phyloP scores from a whole-genome alignment of 805 yeast genomes.

The Wickerhamomyces bovis region DNA sequence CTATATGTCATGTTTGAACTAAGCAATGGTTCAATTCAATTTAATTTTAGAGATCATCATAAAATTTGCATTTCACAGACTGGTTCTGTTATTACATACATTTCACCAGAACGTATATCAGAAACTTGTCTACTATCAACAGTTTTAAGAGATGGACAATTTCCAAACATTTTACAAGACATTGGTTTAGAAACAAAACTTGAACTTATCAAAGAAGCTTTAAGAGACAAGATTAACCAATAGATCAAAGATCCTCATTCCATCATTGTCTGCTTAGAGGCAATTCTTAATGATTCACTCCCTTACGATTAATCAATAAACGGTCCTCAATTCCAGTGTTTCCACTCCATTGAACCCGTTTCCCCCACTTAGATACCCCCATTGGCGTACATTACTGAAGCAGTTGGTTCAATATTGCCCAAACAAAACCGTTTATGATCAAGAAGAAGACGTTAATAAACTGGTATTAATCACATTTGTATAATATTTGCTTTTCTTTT shows the following conservation, averaged over 20 bases:
- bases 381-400: too few relatives aligned
- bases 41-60: constrained; percentile 93
- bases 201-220: constrained; percentile 60
- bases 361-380: too few relatives aligned
- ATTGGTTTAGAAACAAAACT: constrained; percentile 41
- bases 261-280: too few relatives aligned
- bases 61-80: constrained; percentile 74
- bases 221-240: constrained; percentile 31
- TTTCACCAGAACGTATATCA: constrained; percentile 70
- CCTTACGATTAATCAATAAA: too few relatives aligned
- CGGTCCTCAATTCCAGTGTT: background rate
- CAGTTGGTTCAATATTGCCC: too few relatives aligned
- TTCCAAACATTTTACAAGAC: constrained; percentile 40
- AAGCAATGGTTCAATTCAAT: constrained; percentile 89
- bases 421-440: background rate
- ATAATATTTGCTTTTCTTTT: background rate
- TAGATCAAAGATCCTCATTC: background rate
- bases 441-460: background rate
- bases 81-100: constrained; percentile 73
- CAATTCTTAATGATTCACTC: background rate
- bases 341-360: too few relatives aligned
- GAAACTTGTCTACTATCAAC: constrained; percentile 55
- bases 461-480: background rate
- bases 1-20: constrained; percentile 87
- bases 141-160: constrained; percentile 40